Evolutionary conservation across 345 rosid genomes (phyloP), one percentile per base, ranked within the genome.

Genomic region (Lepidium sativum): DNA sequence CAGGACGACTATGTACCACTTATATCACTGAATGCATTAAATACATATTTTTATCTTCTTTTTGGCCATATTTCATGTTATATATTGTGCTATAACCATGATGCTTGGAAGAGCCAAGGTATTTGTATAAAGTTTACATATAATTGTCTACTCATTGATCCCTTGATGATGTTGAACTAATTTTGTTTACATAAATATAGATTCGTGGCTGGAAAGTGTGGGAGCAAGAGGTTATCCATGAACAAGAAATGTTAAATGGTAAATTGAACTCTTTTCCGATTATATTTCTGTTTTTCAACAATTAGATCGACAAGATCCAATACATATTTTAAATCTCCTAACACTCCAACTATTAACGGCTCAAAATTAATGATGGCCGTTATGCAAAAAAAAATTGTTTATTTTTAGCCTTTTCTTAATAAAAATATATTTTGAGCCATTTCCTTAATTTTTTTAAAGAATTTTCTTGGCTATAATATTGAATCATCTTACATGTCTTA

Each of bases 91-190:
- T n/a, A 37, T 77, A 45, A 88, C 87, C 4, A 91, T 88, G 98
- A 77, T 70, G 74, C 92, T 91, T 12, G 98, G 98, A 77, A 81
- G 85, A 80, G 61, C 83, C 44, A 88, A 91, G 94, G 98, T 87
- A 49, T 32, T 39, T 62, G 5, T 27, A 6, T 21, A 17, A 15
- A 25, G 3, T 39, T 70, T 0, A n/a, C 20, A 29, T 23, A 17
- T 27, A 27, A 27, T 27, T 0, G 1, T 54, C 6, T 8, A 16
- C 9, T 27, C 6, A 4, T 35, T 10, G 5, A 9, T 15, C 15
- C 17, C 8, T 31, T 16, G 9, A 5, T 54, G 6, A 17, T 33
- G 31, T 5, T 54, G 4, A 23, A 9, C 8, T 8, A 5, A 51
- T 32, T 21, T 13, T 1, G 1, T 16, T n/a, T 54, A 0, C 11